A percentile compares a stretch with the other conserved stretches of the same genome.
Conservation (phyloP, 169 alveolate species). For the Cryptosporidium sp. region DNA sequence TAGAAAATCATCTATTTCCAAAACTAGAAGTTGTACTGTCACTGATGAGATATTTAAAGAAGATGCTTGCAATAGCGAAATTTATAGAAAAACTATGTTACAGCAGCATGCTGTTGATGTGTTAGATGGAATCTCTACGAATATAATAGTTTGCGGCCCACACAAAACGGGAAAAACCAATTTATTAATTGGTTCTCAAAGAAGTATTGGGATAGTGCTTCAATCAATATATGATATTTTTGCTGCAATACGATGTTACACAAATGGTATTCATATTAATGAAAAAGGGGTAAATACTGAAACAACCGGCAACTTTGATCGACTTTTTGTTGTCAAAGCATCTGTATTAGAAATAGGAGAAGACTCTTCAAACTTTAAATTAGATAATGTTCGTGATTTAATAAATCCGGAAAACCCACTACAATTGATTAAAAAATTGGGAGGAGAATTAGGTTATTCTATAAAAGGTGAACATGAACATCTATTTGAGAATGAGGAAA, state of each 20-base stretch:
- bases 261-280: conserved; percentile 44
- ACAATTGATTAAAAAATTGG: conserved; percentile 28
- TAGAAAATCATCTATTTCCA: conserved; percentile 28
- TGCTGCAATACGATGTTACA: conserved; percentile 70
- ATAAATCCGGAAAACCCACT: conserved; percentile 72
- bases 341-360: conserved; percentile 73
- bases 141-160: conserved; percentile 68
- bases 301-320: conserved; percentile 51
- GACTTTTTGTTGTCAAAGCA: conserved; percentile 74
- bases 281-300: conserved; percentile 33
- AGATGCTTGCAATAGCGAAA: conserved; percentile 51
- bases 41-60: conserved; percentile 35
- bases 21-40: conserved; percentile 51
- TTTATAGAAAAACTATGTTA: conserved; percentile 51
- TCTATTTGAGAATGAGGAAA: conserved; percentile 71
- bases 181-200: conserved; percentile 54
- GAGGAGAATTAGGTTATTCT: conserved; percentile 56
- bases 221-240: conserved; percentile 62
- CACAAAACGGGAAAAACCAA: conserved; percentile 71
- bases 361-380: conserved; percentile 19
- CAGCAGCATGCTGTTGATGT: conserved; percentile 39
- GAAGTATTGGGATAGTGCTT: conserved; percentile 71
- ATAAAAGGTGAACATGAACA: conserved; percentile 65
- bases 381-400: conserved; percentile 68
- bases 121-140: conserved; percentile 65